phyloP scores from a whole-genome alignment of 2,329 filamentous ascomycete genomes.

The Sclerotinia subarctica region DNA sequence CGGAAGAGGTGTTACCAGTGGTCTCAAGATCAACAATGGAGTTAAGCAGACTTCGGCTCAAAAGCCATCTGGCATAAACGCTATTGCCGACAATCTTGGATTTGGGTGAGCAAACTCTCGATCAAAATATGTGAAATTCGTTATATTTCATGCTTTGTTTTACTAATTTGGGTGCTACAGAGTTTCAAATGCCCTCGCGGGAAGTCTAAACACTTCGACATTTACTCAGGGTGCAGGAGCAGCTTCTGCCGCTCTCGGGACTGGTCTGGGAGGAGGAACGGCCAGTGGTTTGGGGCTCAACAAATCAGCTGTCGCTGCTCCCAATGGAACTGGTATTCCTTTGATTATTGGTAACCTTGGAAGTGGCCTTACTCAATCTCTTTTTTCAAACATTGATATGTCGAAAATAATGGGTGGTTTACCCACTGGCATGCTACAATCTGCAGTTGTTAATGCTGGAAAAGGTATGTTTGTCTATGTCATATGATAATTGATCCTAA shows the following conservation, averaged over 20 bases:
- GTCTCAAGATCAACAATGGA: slow-evolving; percentile 16
- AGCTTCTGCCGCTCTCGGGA: slow-evolving; percentile 7
- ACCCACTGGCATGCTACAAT: slow-evolving; percentile 9
- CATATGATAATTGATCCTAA: neutral
- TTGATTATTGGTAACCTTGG: slow-evolving; percentile 5
- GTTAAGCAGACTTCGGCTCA: slow-evolving; percentile 13
- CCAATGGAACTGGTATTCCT: slow-evolving; percentile 7
- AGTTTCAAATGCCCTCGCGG: slow-evolving; percentile 11
- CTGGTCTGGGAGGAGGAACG: slow-evolving; percentile 17
- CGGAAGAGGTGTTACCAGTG: slow-evolving; percentile 15
- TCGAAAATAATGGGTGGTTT: slow-evolving; percentile 16
- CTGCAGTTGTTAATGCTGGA: slow-evolving; percentile 16
- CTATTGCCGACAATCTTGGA: slow-evolving; percentile 12
- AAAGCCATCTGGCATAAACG: slow-evolving; percentile 13
- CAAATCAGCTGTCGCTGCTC: slow-evolving; percentile 11
- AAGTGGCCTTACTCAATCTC: slow-evolving; percentile 9
- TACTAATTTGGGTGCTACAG: neutral
- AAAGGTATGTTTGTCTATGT: slow-evolving; percentile 2
- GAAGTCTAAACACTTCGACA: slow-evolving; percentile 8
- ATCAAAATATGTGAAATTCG: neutral
- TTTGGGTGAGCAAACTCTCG: slow-evolving; percentile 7
- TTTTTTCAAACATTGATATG: slow-evolving; percentile 19
- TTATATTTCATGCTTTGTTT: too few species aligned
- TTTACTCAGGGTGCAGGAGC: neutral
- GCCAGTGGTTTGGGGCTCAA: slow-evolving; percentile 15